Evolutionary conservation across 805 yeast genomes (phyloP), one percentile per base, ranked within the genome.

Genomic region (Gaillardinia entomophila): DNA sequence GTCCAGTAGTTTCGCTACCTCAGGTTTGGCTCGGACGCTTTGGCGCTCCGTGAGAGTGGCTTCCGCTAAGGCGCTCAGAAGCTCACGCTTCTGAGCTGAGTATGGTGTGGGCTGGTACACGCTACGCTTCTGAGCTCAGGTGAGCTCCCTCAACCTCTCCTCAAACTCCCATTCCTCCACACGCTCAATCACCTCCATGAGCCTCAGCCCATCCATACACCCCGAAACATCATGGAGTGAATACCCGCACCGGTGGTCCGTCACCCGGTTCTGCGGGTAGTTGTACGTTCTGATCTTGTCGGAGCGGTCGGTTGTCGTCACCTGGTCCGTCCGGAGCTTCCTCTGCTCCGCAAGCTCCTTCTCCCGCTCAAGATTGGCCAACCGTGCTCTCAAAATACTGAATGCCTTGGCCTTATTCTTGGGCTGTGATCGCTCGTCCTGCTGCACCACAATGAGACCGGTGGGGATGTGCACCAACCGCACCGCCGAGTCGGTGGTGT

Each of bases 401-500:
- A 85, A 80, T 1, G 98, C 98, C 51, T 84, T 86, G 12, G 95
- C 97, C 53, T 86, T 89, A 57, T 92, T 92, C 49, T 79, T 76
- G 38, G 90, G 96, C 59, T 92, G 98, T 1, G 97, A 89, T 41
- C 98, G 65, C 51, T 87, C 96, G 53, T 92, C 97, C 54, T 92
- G 97, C 66, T 89, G 94, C 30, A 79, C 71, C 2, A 92, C 96
- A 4, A 77, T 79, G 25, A 86, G 78, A 3, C 97, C 97, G 0
- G 96, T 79, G 4, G 97, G 97, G 12, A 83, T 66, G 60, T 92
- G 98, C 1, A 90, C 87, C 17, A 92, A 62, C 46, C 98, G 71
- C 11, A 92, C 97, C 0, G 98, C 98, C 1, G 96, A 87, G 52
- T 90, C 97, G 0, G 97, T 92, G 11, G 96, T 90, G 53, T 90